Conservation (phyloP, 2,329 filamentous ascomycete species). For the Phialocephala sp. region DNA sequence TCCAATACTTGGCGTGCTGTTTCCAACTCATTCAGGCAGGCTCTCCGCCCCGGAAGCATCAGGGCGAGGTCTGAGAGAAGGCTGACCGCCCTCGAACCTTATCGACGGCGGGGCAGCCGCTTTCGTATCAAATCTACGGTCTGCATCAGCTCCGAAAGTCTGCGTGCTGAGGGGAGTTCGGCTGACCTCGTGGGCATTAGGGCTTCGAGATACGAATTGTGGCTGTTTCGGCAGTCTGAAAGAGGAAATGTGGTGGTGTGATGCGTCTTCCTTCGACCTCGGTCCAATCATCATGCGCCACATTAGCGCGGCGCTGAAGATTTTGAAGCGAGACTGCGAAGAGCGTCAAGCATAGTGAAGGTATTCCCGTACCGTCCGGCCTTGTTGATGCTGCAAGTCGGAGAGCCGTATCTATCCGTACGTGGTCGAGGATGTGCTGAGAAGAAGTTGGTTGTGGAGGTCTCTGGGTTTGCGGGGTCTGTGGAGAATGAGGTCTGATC, state of each 20-base stretch:
- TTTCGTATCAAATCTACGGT: conserved; percentile 2
- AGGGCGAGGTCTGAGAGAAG: background rate
- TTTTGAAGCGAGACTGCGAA: background rate
- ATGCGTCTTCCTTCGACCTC: background rate
- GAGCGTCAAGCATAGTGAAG: background rate
- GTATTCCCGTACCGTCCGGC: background rate
- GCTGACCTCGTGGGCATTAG: background rate
- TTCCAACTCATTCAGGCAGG: background rate
- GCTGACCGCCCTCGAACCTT: background rate
- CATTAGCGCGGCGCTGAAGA: background rate
- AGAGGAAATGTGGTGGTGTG: background rate
- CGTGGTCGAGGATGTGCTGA: too few relatives aligned
- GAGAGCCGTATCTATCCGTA: background rate
- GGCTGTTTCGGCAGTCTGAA: background rate
- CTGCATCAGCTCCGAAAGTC: background rate
- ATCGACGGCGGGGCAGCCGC: background rate
- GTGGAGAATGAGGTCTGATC: too few relatives aligned
- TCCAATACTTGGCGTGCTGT: conserved; percentile 6
- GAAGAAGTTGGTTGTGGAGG: too few relatives aligned
- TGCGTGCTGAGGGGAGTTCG: background rate
- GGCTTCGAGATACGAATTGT: conserved; percentile 3
- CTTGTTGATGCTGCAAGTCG: background rate
- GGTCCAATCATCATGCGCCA: background rate
- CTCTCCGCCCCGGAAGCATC: background rate
- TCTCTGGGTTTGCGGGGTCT: too few relatives aligned